Conservation (phyloP, 805 yeast genomes). For the Schwanniomyces polymorphus region DNA sequence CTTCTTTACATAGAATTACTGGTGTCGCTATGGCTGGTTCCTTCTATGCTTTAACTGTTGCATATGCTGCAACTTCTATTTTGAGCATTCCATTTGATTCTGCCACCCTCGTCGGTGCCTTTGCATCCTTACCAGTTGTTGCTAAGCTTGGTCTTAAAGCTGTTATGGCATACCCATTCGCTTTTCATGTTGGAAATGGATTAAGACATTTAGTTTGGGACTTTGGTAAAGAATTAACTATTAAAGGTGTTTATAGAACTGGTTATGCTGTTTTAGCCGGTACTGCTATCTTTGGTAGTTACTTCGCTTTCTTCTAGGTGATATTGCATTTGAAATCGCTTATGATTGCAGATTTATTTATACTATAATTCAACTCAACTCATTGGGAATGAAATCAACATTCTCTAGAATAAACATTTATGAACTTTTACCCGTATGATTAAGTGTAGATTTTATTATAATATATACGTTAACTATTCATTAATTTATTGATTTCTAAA, state of each 20-base stretch:
- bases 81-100: slow-evolving; percentile 57
- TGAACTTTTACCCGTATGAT: background rate
- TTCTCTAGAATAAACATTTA: background rate
- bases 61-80: slow-evolving; percentile 70
- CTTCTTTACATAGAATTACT: slow-evolving; percentile 81
- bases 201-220: slow-evolving; percentile 96
- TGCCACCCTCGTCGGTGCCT: slow-evolving; percentile 49
- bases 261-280: slow-evolving; percentile 82
- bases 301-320: slow-evolving; percentile 45
- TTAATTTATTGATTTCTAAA: slow-evolving; percentile 10
- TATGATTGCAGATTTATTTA: background rate
- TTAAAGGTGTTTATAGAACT: slow-evolving; percentile 89
- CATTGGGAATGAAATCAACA: background rate
- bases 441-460: background rate
- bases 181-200: slow-evolving; percentile 85
- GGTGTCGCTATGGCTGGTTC: slow-evolving; percentile 82
- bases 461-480: slow-evolving; percentile 1
- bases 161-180: slow-evolving; percentile 76
- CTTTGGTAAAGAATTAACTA: slow-evolving; percentile 71
- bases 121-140: slow-evolving; percentile 64
- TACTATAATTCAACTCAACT: background rate
- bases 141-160: slow-evolving; percentile 68
- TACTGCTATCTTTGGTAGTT: slow-evolving; percentile 57
- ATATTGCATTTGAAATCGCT: background rate
- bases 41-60: slow-evolving; percentile 74